Conservation (phyloP, 1,284 basidiomycete species). For the Puccinia brachypodii region DNA sequence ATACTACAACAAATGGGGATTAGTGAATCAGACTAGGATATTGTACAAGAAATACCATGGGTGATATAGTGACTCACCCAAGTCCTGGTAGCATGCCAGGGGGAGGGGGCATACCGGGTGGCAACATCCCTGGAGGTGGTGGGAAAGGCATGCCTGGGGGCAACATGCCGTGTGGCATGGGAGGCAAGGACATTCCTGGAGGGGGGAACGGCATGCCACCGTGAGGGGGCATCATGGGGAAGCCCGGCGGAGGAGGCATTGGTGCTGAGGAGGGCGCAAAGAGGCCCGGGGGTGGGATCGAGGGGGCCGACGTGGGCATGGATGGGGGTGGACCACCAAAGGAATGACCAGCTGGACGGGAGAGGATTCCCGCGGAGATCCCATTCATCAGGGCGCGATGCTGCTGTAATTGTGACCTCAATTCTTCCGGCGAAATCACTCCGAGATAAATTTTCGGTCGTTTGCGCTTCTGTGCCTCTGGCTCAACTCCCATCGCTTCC, state of each 20-base stretch:
- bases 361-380: slow-evolving; percentile 53
- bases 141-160: slow-evolving; percentile 47
- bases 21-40: neutral
- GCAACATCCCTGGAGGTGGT: slow-evolving; percentile 51
- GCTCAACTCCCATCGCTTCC: slow-evolving; percentile 79
- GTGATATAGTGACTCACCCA: neutral
- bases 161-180: slow-evolving; percentile 53
- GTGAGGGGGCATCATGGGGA: slow-evolving; percentile 52
- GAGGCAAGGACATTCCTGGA: slow-evolving; percentile 52
- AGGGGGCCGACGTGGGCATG: slow-evolving; percentile 37
- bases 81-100: slow-evolving; percentile 50
- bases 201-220: slow-evolving; percentile 52
- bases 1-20: neutral
- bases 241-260: slow-evolving; percentile 50
- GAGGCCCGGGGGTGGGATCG: slow-evolving; percentile 41
- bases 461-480: slow-evolving; percentile 71
- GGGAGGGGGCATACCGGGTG: slow-evolving; percentile 55
- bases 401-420: slow-evolving; percentile 78
- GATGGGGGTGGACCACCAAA: slow-evolving; percentile 50
- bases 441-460: slow-evolving; percentile 80
- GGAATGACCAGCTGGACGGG: slow-evolving; percentile 52
- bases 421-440: slow-evolving; percentile 68
- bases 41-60: neutral
- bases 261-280: slow-evolving; percentile 42
- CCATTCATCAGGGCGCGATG: slow-evolving; percentile 90